Evolutionary conservation across 164 flowering plant species (phyloP), one percentile per base, ranked within the genome.

Genomic region (Platanus orientalis): DNA sequence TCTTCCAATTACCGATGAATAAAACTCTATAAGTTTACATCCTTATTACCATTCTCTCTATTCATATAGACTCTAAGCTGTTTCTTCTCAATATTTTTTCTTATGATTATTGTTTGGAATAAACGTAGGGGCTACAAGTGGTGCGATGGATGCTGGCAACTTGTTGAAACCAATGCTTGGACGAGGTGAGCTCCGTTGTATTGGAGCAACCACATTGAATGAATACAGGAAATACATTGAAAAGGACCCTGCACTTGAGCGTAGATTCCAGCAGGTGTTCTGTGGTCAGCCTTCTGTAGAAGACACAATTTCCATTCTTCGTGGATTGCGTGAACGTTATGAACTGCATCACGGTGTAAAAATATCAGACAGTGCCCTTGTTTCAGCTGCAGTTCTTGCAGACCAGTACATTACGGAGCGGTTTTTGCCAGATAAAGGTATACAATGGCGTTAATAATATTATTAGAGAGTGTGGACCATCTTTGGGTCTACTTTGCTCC

Each of bases 131-230:
- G 93, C 96, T 51, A 74, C 82, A n/a, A 72, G 84, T 79, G 98
- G 98, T 63, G 94, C 96, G 13, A 87, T 93, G 97, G 98, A 93
- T 83, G 98, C 98, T 57, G 86, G 97, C 19, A 93, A 93, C 72
- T 75, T 93, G 73, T 75, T 93, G 73, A 93, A 93, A 73, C 98
- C 98, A 47, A 93, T 90, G 98, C 88, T 90, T 42, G 96, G 95
- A 25, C 79, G 98, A 53, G 98, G 97, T 61, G 97, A 94, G 73
- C 90, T 94, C 25, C 85, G 95, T 29, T 94, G 98, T 69, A 89
- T 91, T 45, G 97, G 98, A 55, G 98, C 98, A 56, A 93, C 98
- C 7, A 90, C 97, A 20, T 72, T 91, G 65, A 84, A 82, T 56
- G 98, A 94, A 66, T 89, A 90, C 54, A 82, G 98, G 60, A 94